Conservation (phyloP, 768 basidiomycete species). For the Tricholoma sp. region DNA sequence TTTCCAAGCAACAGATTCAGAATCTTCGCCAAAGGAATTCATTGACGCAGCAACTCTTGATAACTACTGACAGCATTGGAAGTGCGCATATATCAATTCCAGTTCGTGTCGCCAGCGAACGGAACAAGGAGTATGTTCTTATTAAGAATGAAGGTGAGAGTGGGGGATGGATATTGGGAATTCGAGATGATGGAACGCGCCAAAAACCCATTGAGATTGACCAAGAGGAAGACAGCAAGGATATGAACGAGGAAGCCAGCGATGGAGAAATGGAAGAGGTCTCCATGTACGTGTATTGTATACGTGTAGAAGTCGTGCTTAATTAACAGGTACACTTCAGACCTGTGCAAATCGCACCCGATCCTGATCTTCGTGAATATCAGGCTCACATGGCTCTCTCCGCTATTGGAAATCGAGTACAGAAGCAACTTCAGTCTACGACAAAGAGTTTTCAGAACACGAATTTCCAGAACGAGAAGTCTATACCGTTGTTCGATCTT, state of each 20-base stretch:
- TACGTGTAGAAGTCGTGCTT: background rate
- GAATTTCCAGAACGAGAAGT: slow-evolving; percentile 29
- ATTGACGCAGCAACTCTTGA: slow-evolving; percentile 88
- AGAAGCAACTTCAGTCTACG: slow-evolving; percentile 28
- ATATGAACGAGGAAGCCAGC: slow-evolving; percentile 32
- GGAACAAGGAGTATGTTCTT: slow-evolving; percentile 92
- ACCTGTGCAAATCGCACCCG: slow-evolving; percentile 32
- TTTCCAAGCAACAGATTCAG: slow-evolving; percentile 93
- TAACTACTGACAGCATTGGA: slow-evolving; percentile 89
- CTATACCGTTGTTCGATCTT: slow-evolving; percentile 52
- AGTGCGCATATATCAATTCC: slow-evolving; percentile 88
- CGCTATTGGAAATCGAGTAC: slow-evolving; percentile 48
- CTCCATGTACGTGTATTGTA: slow-evolving; percentile 46
- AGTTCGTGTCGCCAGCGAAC: slow-evolving; percentile 89
- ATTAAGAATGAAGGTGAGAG: slow-evolving; percentile 84
- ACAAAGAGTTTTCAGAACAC: slow-evolving; percentile 27
- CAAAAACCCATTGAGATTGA: slow-evolving; percentile 87
- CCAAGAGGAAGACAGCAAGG: slow-evolving; percentile 35
- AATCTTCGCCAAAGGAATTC: slow-evolving; percentile 84
- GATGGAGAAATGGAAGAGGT: slow-evolving; percentile 80
- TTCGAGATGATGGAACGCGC: slow-evolving; percentile 79
- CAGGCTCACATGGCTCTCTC: slow-evolving; percentile 57
- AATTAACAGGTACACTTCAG: slow-evolving; percentile 18
- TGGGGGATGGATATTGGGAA: slow-evolving; percentile 94
- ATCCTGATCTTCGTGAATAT: slow-evolving; percentile 61